These are phyloP conservation scores for Salvia miltiorrhiza DNA, from an alignment of 257 asterid genomes.

Conservation along the genomic window DNA sequence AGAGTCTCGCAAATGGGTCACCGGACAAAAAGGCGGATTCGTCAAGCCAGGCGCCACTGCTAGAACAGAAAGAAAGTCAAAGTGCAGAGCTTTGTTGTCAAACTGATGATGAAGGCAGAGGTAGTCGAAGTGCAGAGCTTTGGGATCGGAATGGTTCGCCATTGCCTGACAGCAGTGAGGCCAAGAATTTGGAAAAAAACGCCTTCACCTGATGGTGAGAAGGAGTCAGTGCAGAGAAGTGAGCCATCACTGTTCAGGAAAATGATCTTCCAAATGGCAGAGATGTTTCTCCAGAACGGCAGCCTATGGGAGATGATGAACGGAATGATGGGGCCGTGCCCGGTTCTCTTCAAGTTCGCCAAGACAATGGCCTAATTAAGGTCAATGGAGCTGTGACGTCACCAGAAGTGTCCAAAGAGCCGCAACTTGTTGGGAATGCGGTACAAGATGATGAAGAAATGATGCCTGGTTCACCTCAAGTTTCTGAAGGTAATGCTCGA, in stretches of 20 bases:
- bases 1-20: conserved; percentile 3
- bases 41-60: not conserved
- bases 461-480: conserved; percentile 17
- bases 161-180: not conserved
- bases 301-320: conserved; percentile 3
- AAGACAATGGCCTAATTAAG: conserved; percentile 20
- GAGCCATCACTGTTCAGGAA: conserved; percentile 18
- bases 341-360: not conserved
- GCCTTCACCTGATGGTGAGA: not conserved
- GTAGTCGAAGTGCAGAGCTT: not conserved
- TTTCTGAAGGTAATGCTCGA: conserved; percentile 4
- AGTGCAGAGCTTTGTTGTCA: conserved; percentile 4
- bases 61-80: not conserved
- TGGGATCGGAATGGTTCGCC: conserved; percentile 5
- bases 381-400: conserved; percentile 26
- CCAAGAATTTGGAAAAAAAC: not conserved
- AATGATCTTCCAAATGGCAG: conserved; percentile 24
- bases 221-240: conserved; percentile 4
- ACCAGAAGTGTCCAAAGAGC: conserved; percentile 4
- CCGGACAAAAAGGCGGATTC: not conserved
- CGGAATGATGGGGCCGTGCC: conserved; percentile 14
- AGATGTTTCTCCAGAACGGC: conserved; percentile 10
- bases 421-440: conserved; percentile 4
- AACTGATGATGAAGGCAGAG: conserved; percentile 7
- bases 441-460: conserved; percentile 19